Conservation (phyloP, 2,329 filamentous ascomycete genomes). For the Fusarium sp. region DNA sequence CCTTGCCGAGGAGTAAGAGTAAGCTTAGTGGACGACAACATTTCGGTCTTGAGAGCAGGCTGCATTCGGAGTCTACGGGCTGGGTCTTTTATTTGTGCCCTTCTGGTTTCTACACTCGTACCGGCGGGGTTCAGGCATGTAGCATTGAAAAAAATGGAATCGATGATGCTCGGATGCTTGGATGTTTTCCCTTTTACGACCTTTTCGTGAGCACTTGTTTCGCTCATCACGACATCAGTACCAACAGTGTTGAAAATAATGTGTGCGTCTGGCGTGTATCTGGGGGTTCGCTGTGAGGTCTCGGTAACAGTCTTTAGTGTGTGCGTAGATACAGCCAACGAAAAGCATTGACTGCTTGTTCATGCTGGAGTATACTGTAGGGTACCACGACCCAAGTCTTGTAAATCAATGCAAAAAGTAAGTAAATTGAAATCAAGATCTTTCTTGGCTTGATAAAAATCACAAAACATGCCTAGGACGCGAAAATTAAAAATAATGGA, state of each 20-base stretch:
- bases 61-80: conserved; percentile 69
- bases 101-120: conserved; percentile 59
- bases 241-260: conserved; percentile 37
- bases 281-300: conserved; percentile 5
- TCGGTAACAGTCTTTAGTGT: neutral
- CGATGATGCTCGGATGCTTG: conserved; percentile 55
- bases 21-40: conserved; percentile 58
- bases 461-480: neutral
- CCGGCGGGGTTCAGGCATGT: conserved; percentile 64
- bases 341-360: neutral
- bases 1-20: conserved; percentile 70
- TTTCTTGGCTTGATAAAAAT: too few species aligned
- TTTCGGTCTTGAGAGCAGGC: conserved; percentile 62
- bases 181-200: conserved; percentile 39
- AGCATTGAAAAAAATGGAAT: conserved; percentile 65
- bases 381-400: too few species aligned
- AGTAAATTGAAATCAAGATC: too few species aligned
- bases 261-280: conserved; percentile 21
- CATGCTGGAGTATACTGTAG: too few species aligned
- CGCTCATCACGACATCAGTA: conserved; percentile 23
- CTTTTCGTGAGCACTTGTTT: conserved; percentile 28
- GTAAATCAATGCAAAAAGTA: too few species aligned
- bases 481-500: neutral
- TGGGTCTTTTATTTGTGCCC: conserved; percentile 61
- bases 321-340: neutral